Percentiles rank a stretch among this genome's conserved stretches.
These are phyloP conservation scores for Geosmithia putterillii DNA, from an alignment of 2,329 filamentous ascomycete genomes.

Conservation along the genomic window DNA sequence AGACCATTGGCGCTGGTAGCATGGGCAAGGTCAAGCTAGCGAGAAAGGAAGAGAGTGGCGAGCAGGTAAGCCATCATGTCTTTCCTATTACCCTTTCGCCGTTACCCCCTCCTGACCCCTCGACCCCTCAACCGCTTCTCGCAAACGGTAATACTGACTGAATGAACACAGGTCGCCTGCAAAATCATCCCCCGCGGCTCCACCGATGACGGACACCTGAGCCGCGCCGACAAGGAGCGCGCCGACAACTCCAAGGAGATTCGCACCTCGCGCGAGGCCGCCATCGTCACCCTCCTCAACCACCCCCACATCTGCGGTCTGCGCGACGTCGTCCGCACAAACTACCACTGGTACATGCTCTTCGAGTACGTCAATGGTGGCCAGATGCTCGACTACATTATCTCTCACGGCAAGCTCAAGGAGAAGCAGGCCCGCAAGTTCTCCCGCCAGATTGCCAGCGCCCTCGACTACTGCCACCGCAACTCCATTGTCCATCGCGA, in stretches of 20 bases:
- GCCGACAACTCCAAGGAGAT: constrained; percentile 96
- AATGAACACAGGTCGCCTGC: constrained; percentile 61
- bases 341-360: constrained; percentile 99
- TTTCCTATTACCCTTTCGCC: neutral
- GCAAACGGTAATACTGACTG: constrained; percentile 4
- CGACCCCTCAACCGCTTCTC: constrained; percentile 5
- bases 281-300: constrained; percentile 86
- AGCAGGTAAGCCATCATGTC: constrained; percentile 52
- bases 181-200: constrained; percentile 93
- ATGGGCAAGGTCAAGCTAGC: constrained; percentile 99
- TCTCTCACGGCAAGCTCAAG: constrained; percentile 92
- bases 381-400: constrained; percentile 99
- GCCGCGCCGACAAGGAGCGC: constrained; percentile 64
- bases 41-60: constrained; percentile 76
- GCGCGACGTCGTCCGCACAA: constrained; percentile 87
- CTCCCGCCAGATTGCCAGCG: constrained; percentile 90
- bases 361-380: constrained; percentile 98
- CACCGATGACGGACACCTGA: constrained; percentile 70
- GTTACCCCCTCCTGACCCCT: constrained; percentile 3
- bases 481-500: constrained; percentile 98
- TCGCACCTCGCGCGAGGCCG: constrained; percentile 85
- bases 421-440: constrained; percentile 98
- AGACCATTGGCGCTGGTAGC: constrained; percentile 93
- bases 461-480: constrained; percentile 91
- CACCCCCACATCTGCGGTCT: constrained; percentile 95